A percentile compares a stretch with the other conserved stretches of the same genome.
These are phyloP conservation scores for Boletus rufocinnamomeus DNA, from an alignment of 768 basidiomycete species.

Conservation along the genomic window DNA sequence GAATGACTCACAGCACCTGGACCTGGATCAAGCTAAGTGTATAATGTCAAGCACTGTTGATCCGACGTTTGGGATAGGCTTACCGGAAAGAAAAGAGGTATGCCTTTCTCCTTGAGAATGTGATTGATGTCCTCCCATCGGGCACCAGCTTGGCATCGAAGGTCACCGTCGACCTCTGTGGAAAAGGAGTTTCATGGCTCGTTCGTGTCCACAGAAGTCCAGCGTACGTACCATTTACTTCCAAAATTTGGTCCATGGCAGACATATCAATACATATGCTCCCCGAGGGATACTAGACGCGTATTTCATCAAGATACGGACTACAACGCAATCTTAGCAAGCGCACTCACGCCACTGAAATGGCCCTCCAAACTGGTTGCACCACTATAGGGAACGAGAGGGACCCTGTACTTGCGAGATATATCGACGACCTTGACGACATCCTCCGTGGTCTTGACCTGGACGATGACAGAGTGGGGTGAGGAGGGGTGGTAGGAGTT, in stretches of 20 bases:
- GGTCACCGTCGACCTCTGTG: conserved; percentile 68
- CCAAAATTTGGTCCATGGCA: conserved; percentile 65
- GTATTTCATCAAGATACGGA: conserved; percentile 3
- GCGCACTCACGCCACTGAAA: conserved; percentile 62
- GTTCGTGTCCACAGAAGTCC: conserved; percentile 3
- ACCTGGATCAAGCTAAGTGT: conserved; percentile 63
- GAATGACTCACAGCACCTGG: conserved; percentile 58
- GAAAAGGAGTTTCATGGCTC: background rate
- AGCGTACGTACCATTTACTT: conserved; percentile 49
- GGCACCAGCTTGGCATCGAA: conserved; percentile 74
- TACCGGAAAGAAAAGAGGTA: conserved; percentile 87
- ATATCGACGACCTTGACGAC: conserved; percentile 80
- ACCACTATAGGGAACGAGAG: conserved; percentile 80
- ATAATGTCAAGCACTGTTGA: background rate
- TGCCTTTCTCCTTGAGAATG: conserved; percentile 62
- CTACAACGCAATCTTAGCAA: background rate
- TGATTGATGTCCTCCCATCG: conserved; percentile 81
- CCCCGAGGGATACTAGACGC: conserved; percentile 44
- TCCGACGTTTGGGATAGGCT: conserved; percentile 20
- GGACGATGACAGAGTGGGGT: conserved; percentile 58
- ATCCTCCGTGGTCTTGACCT: conserved; percentile 70
- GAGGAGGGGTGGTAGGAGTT: conserved; percentile 67
- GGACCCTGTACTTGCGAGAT: conserved; percentile 70
- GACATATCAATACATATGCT: conserved; percentile 70
- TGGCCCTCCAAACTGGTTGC: conserved; percentile 90